Evolutionary conservation across 2,329 filamentous ascomycete genomes (phyloP), one percentile per base, ranked within the genome.

Genomic region (Cryphonectria naterciae): DNA sequence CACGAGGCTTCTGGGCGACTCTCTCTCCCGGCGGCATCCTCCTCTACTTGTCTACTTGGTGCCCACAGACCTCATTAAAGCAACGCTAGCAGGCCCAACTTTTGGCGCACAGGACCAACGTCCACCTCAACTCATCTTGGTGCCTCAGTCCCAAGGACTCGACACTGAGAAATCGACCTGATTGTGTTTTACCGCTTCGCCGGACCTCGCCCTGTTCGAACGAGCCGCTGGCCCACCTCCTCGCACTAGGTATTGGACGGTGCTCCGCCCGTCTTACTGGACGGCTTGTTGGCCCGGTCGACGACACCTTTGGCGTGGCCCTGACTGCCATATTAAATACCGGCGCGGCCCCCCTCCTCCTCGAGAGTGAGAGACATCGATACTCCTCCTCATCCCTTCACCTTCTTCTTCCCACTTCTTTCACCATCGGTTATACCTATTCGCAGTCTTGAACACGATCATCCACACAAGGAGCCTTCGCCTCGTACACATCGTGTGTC

Each of bases 281-380:
- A 17, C 52, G 52, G 5, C 52, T 25, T 28, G 25, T 32, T 56
- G 54, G 41, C 15, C 11, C 25, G 22, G 19, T 37, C 60, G 37
- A 43, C 61, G 25, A 64, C n/a, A n/a, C n/a, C 61, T 46, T 46
- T 39, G 19, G 19, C 35, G 37, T 32, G 25, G n/a, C 61, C 39
- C n/a, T 6, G 7, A n/a, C 61, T 19, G 61, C 13, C n/a, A 64
- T 39, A 64, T 64, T 64, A 17, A 64, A 64, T 64, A n/a, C 37
- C n/a, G 5, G 61, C 19, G n/a, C 28, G 61, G n/a, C 39, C 39
- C 61, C 61, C 37, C 25, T 28, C 35, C 1, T 64, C 35, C 25
- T 39, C 13, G 39, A 32, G 13, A 10, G 3, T 28, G 37, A 4
- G 37, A 10, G 39, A 28, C 39, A 46, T 64, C 61, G n/a, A 28